A percentile compares a stretch with the other conserved stretches of the same genome.
These are phyloP conservation scores for Austroboletus niveus DNA, from an alignment of 1,284 basidiomycete species.

Conservation along the genomic window DNA sequence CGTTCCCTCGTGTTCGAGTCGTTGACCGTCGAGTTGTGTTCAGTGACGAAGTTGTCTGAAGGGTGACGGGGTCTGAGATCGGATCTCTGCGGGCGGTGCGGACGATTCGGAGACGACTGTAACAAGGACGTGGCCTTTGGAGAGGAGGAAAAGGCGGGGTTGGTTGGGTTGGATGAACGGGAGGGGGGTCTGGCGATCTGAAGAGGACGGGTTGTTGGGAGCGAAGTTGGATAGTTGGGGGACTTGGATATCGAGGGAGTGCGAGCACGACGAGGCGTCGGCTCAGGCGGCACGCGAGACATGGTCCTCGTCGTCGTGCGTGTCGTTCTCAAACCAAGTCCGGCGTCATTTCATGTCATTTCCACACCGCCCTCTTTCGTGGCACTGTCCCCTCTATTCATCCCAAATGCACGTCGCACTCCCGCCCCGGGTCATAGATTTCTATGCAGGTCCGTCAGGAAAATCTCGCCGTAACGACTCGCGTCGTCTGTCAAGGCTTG, in stretches of 20 bases:
- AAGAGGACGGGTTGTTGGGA: slow-evolving; percentile 27
- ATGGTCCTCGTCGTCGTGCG: slow-evolving; percentile 15
- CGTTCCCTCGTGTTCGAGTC: slow-evolving; percentile 35
- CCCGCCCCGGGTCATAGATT: slow-evolving; percentile 52
- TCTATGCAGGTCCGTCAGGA: slow-evolving; percentile 42
- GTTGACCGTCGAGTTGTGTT: slow-evolving; percentile 37
- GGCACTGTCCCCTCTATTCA: slow-evolving; percentile 38
- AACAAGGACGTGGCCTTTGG: slow-evolving; percentile 35
- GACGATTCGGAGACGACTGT: slow-evolving; percentile 40
- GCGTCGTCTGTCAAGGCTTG: slow-evolving; percentile 37
- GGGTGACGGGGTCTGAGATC: slow-evolving; percentile 46
- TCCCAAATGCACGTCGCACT: slow-evolving; percentile 41
- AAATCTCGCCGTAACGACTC: neutral
- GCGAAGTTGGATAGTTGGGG: slow-evolving; percentile 24
- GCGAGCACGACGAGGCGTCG: slow-evolving; percentile 21
- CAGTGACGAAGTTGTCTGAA: slow-evolving; percentile 45
- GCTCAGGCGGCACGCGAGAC: slow-evolving; percentile 19
- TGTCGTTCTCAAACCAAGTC: slow-evolving; percentile 5
- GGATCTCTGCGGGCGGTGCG: slow-evolving; percentile 56
- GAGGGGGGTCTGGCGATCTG: slow-evolving; percentile 41
- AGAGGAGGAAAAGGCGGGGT: slow-evolving; percentile 31
- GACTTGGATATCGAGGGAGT: slow-evolving; percentile 28
- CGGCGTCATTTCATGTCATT: slow-evolving; percentile 28
- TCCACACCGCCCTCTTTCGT: slow-evolving; percentile 14
- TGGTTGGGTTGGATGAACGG: slow-evolving; percentile 45